A percentile compares a stretch with the other conserved stretches of the same genome.
phyloP scores from a whole-genome alignment of 176 grass and related monocot genomes.

The Rhynchospora breviuscula region DNA sequence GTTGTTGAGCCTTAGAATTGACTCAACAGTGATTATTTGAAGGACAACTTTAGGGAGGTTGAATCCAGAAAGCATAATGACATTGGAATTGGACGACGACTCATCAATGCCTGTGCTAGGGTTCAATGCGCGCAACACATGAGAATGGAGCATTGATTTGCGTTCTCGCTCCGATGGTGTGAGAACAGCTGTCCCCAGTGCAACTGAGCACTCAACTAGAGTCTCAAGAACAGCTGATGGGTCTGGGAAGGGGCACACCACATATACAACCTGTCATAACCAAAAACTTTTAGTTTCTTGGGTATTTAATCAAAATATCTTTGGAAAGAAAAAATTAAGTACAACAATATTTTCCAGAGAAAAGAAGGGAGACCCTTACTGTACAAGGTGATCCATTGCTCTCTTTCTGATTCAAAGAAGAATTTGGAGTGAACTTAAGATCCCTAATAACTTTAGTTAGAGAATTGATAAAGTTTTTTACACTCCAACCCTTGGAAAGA shows the following conservation, averaged over 20 bases:
- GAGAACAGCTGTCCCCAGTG: constrained; percentile 72
- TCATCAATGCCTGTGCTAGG: constrained; percentile 52
- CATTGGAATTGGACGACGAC: constrained; percentile 56
- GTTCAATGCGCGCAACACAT: constrained; percentile 60
- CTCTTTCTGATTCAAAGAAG: constrained; percentile 81
- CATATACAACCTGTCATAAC: constrained; percentile 75
- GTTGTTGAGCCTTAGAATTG: constrained; percentile 64
- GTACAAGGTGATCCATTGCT: constrained; percentile 68
- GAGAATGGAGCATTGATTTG: constrained; percentile 57
- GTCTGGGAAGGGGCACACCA: constrained; percentile 89
- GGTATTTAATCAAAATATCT: constrained; percentile 2
- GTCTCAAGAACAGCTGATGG: constrained; percentile 73
- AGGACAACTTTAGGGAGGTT: constrained; percentile 85
- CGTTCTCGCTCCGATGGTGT: constrained; percentile 59
- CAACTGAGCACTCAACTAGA: constrained; percentile 75
- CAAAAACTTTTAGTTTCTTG: neutral
- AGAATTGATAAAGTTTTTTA: constrained; percentile 64
- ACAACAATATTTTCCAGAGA: constrained; percentile 19
- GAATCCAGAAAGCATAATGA: constrained; percentile 94
- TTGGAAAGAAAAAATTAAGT: neutral
- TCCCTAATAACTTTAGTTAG: constrained; percentile 66
- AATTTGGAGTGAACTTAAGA: constrained; percentile 63
- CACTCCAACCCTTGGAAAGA: constrained; percentile 84
- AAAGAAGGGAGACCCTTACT: constrained; percentile 40
- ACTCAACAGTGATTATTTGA: constrained; percentile 86